These are phyloP conservation scores for Trichoderma virens DNA, from an alignment of 495 filamentous ascomycete species.

Conservation along the genomic window DNA sequence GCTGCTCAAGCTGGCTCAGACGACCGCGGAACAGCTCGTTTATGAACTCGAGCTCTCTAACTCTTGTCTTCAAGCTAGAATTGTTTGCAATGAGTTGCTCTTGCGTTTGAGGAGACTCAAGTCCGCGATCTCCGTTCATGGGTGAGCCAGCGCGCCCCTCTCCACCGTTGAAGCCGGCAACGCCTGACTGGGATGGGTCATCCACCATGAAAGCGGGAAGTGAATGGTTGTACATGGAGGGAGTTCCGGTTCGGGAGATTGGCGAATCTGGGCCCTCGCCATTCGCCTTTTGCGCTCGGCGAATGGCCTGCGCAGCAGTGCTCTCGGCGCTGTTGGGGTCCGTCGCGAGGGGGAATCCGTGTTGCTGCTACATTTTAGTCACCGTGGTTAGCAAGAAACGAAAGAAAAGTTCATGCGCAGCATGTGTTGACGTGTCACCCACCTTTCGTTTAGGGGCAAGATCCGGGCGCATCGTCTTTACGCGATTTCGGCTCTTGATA, in stretches of 20 bases:
- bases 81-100: slow-evolving; percentile 72
- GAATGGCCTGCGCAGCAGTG: slow-evolving; percentile 38
- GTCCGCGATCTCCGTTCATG: slow-evolving; percentile 61
- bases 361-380: not conserved
- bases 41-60: slow-evolving; percentile 90
- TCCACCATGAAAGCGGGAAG: slow-evolving; percentile 64
- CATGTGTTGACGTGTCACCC: slow-evolving; percentile 8
- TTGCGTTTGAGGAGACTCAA: slow-evolving; percentile 70
- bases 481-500: slow-evolving; percentile 97
- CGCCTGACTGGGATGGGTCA: slow-evolving; percentile 47
- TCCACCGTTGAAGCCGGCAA: slow-evolving; percentile 45
- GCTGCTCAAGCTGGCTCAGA: slow-evolving; percentile 76
- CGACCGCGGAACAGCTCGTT: slow-evolving; percentile 89
- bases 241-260: slow-evolving; percentile 79
- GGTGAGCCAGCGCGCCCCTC: slow-evolving; percentile 57
- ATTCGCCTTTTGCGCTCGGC: slow-evolving; percentile 25
- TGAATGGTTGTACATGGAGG: slow-evolving; percentile 55
- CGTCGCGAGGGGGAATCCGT: not conserved
- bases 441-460: slow-evolving; percentile 88
- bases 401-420: not conserved
- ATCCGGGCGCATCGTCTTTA: slow-evolving; percentile 73
- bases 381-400: not conserved
- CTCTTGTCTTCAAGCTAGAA: slow-evolving; percentile 77
- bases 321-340: not conserved
- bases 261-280: slow-evolving; percentile 52